These are phyloP conservation scores for Cyberlindnera xylosilytica DNA, from an alignment of 805 yeast genomes.

Conservation along the genomic window DNA sequence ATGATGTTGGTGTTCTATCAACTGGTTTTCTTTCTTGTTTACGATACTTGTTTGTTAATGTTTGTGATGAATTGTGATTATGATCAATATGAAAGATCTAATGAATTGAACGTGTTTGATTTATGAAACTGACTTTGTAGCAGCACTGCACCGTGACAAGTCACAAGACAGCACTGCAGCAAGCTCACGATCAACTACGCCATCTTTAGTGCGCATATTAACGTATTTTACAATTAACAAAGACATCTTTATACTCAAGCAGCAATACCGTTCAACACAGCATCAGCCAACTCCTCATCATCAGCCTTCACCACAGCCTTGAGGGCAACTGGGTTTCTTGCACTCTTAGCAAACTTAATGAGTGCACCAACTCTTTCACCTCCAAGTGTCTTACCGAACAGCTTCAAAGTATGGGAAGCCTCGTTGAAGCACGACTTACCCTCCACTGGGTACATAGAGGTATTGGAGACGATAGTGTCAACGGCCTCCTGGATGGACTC, in stretches of 20 bases:
- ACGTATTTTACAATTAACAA: no score
- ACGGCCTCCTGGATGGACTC: constrained; percentile 54
- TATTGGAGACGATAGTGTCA: constrained; percentile 44
- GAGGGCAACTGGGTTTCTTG: constrained; percentile 43
- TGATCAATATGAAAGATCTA: constrained; percentile 11
- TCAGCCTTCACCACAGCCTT: constrained; percentile 42
- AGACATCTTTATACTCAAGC: constrained; percentile 4
- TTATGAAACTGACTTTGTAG: not conserved
- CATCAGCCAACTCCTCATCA: constrained; percentile 41
- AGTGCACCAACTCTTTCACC: constrained; percentile 44
- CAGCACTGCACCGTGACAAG: not conserved
- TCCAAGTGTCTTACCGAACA: constrained; percentile 66
- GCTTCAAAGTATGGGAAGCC: constrained; percentile 65
- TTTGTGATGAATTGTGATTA: constrained; percentile 11
- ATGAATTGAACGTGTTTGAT: constrained; percentile 8
- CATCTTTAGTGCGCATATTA: no score
- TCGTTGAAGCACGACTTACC: constrained; percentile 53
- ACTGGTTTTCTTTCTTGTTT: constrained; percentile 2
- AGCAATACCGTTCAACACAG: constrained; percentile 51
- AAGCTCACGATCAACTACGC: no score
- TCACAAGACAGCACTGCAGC: no score
- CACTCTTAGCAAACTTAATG: constrained; percentile 40
- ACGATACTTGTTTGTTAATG: constrained; percentile 6
- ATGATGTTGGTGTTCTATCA: no score
- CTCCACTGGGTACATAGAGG: constrained; percentile 72